Percentiles rank a stretch among this genome's conserved stretches.
Conservation (phyloP, 106 monocot genomes). For the Phalaenopsis aphrodite region DNA sequence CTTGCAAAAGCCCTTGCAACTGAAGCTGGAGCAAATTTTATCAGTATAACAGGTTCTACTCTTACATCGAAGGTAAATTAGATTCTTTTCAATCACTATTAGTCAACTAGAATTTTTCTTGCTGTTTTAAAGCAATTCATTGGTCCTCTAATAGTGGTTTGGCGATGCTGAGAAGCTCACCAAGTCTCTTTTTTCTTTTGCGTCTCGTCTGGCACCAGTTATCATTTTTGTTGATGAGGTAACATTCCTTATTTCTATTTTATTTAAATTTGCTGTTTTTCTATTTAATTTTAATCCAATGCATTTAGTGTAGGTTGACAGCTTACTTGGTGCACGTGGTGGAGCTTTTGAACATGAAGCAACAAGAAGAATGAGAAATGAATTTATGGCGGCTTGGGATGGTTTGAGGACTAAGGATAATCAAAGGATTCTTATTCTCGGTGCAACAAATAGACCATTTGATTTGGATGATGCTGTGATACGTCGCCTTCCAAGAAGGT, state of each 20-base stretch:
- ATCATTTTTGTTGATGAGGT: conserved; percentile 99
- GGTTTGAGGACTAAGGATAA: conserved; percentile 87
- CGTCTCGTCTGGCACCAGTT: conserved; percentile 76
- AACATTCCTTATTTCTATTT: not conserved
- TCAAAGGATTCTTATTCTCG: conserved; percentile 89
- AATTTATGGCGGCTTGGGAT: conserved; percentile 99
- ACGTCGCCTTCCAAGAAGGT: conserved; percentile 97
- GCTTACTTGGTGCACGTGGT: conserved; percentile 90
- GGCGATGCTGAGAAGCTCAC: conserved; percentile 99
- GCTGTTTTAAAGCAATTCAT: not conserved
- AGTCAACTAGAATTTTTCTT: not conserved
- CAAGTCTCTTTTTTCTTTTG: conserved; percentile 97
- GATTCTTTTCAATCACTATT: not conserved
- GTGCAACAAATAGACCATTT: conserved; percentile 98
- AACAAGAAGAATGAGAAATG: conserved; percentile 10
- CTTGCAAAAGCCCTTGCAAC: conserved; percentile 99
- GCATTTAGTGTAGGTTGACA: conserved; percentile 58
- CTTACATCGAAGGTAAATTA: conserved; percentile 83
- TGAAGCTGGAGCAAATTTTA: conserved; percentile 98
- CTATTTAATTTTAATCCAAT: not conserved
- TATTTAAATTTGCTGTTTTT: not conserved
- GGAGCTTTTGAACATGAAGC: conserved; percentile 38
- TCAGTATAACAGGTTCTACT: conserved; percentile 87
- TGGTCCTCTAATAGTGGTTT: conserved; percentile 67
- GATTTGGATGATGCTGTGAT: conserved; percentile 99